These are phyloP conservation scores for Coleophoma cylindrospora DNA, from an alignment of 2,329 filamentous ascomycete genomes.

Conservation along the genomic window DNA sequence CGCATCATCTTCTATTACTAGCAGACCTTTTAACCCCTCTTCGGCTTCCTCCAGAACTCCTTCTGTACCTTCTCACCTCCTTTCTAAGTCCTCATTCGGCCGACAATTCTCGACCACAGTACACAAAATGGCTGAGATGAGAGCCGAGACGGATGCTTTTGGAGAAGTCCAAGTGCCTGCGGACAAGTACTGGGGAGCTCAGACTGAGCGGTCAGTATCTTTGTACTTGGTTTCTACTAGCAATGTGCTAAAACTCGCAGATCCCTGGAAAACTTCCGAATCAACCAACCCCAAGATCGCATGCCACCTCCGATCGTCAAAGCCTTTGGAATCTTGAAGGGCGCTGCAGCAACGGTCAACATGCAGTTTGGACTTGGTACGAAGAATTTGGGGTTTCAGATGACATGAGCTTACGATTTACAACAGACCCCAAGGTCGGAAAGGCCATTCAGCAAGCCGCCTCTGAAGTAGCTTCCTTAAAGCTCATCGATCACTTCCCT, in stretches of 20 bases:
- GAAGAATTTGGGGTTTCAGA: conserved; percentile 9
- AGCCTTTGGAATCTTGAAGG: conserved; percentile 96
- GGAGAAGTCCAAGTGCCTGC: conserved; percentile 88
- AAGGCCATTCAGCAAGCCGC: conserved; percentile 93
- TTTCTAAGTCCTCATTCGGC: conserved; percentile 8
- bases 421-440: conserved; percentile 76
- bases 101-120: conserved; percentile 25
- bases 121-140: conserved; percentile 43
- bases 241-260: conserved; percentile 27
- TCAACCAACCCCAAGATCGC: conserved; percentile 98
- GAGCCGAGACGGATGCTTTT: conserved; percentile 95
- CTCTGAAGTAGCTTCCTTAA: conserved; percentile 85
- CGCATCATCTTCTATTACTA: conserved; percentile 4
- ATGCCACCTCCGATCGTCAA: conserved; percentile 91
- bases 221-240: no score
- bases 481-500: conserved; percentile 95
- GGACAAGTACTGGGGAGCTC: conserved; percentile 98
- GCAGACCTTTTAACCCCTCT: conserved; percentile 4
- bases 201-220: conserved; percentile 64
- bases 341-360: conserved; percentile 92
- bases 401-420: conserved; percentile 19
- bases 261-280: conserved; percentile 95
- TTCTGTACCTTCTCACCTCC: conserved; percentile 6
- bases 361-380: conserved; percentile 86
- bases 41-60: conserved; percentile 4